Conservation (phyloP, 208 protist species). For the Trypanosoma melophagium region DNA sequence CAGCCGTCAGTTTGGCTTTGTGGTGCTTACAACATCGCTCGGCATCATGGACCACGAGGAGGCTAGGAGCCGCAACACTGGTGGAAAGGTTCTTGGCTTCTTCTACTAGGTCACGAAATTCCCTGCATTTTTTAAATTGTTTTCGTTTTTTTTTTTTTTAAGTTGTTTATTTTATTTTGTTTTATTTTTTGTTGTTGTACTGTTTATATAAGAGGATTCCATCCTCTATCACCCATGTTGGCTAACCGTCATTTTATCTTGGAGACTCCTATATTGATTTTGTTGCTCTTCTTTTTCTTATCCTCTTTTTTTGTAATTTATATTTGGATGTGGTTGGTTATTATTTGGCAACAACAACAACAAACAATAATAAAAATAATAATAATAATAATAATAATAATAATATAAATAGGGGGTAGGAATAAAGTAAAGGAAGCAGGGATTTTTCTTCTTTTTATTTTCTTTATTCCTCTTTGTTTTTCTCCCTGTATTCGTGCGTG, state of each 20-base stretch:
- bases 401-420: too few relatives aligned
- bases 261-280: too few relatives aligned
- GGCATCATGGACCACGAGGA: conserved; percentile 99
- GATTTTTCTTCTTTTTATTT: background rate
- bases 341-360: too few relatives aligned
- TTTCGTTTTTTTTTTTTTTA: conserved; percentile 19
- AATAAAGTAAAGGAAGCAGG: too few relatives aligned
- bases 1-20: conserved; percentile 99
- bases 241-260: too few relatives aligned
- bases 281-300: too few relatives aligned
- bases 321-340: too few relatives aligned
- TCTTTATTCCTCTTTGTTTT: conserved; percentile 5
- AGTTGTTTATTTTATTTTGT: conserved; percentile 16
- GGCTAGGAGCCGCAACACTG: conserved; percentile 97
- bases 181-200: background rate
- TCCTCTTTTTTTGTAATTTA: too few relatives aligned
- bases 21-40: conserved; percentile 99
- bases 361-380: too few relatives aligned
- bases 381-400: too few relatives aligned
- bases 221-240: too few relatives aligned
- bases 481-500: background rate
- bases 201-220: too few relatives aligned
- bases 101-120: conserved; percentile 96
- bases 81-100: conserved; percentile 99
- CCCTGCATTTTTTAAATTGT: conserved; percentile 1